Evolutionary conservation across 306 rosid species (phyloP), one percentile per base, ranked within the genome.

Genomic region (Clitoria ternatea): DNA sequence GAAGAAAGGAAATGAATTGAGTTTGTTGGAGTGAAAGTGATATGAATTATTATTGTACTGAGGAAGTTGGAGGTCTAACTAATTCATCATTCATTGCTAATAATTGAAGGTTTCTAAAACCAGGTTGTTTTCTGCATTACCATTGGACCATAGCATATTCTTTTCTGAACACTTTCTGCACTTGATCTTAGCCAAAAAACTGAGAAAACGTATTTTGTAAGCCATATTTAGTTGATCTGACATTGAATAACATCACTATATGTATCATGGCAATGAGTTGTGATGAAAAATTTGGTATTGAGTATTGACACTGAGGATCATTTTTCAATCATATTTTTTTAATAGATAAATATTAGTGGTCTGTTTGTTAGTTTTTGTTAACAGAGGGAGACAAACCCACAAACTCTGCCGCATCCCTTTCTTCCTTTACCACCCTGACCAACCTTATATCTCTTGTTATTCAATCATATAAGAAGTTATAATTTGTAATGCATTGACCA

Each of bases 1-100:
- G 5, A 24, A 63, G 76, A 44, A 39, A 60, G 48, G 5, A 32
- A 17, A 54, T 54, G 66, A 48, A 43, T 59, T 66, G 59, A 39
- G 53, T 55, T 70, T 70, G 37, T 50, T 65, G 53, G 65, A 70
- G 29, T 6, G 20, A 47, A 11, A 45, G 52, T 48, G 56, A 45
- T 14, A 13, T 69, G 68, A 52, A 5, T 79, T 29, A 30, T 36
- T 39, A 27, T 75, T 73, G 52, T 18, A 13, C 22, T 18, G 20
- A 55, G 60, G 32, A 47, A 32, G 43, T 45, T 79, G 63, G 47
- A 62, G 68, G 70, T 73, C 57, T 52, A 52, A 52, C 62, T 29
- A 27, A 27, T 52, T 29, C 45, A 44, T 85, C n/a, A n/a, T n/a
- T n/a, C n/a, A n/a, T 29, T 50, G 33, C 24, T 33, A 44, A 65